phyloP scores from a whole-genome alignment of 148 eudicot species.

The Vaccinium corymbosum region DNA sequence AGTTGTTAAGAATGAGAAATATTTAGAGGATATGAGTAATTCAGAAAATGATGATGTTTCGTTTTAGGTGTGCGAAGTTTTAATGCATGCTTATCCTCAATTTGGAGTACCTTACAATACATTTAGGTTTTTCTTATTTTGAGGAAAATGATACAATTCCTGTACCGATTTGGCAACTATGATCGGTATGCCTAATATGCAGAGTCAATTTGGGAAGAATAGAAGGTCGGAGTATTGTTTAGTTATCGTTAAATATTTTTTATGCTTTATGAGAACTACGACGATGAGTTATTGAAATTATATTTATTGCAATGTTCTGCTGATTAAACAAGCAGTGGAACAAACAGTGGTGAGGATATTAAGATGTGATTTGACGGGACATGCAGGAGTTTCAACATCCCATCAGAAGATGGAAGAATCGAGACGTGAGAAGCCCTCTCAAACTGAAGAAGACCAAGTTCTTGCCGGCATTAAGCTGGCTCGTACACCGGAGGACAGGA shows the following conservation, averaged over 20 bases:
- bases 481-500: conserved; percentile 17
- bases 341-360: neutral
- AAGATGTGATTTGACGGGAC: neutral
- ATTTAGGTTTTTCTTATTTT: neutral
- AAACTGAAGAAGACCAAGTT: conserved; percentile 14
- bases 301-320: neutral
- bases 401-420: conserved; percentile 14
- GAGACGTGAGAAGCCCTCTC: conserved; percentile 5
- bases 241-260: neutral
- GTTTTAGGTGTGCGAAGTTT: neutral
- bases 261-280: neutral
- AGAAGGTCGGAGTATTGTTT: neutral
- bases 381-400: conserved; percentile 29
- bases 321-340: neutral
- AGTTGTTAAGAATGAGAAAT: no score
- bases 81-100: neutral
- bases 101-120: neutral
- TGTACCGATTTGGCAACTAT: neutral
- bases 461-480: conserved; percentile 8
- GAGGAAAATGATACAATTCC: neutral
- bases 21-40: no score
- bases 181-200: neutral
- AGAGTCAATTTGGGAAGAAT: neutral
- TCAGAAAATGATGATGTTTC: no score
- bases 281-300: neutral